Evolutionary conservation across 805 yeast species (phyloP), one percentile per base, ranked within the genome.

Genomic region (Wickerhamiella sorbophila): DNA sequence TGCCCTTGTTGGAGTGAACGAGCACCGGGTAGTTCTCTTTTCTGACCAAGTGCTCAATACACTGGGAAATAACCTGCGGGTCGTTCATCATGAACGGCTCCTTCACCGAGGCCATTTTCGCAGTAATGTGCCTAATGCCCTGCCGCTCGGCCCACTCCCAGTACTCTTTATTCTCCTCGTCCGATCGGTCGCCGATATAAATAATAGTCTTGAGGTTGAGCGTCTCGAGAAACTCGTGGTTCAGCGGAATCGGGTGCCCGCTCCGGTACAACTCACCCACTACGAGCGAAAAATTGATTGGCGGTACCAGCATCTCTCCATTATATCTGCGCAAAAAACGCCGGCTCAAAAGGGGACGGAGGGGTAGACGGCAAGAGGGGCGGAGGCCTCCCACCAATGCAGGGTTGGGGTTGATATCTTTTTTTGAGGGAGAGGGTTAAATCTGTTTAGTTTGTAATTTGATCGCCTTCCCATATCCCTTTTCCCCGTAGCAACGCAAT

Each of bases 1-100:
- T 91, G n/a, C 98, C 98, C 63, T 88, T 88, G 60, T 91, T 85
- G 3, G 95, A 85, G 58, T 91, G 97, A 10, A 88, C 72, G 43
- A 88, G 65, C 10, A 88, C 75, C 1, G 98, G 98, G 56, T 80
- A 84, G 57, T 86, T 86, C 12, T 76, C 74, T 18, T 53, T 34
- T 44, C 65, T 68, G 14, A 56, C 42, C 4, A 64, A 49, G 6
- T 59, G 41, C 31, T 51, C 47, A 37, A 64, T 47, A 3, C 65
- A 63, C 6, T 48, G 43, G 5, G 73, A 65, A 44, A 86, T 69
- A 2, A 78, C 71, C 4, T 65, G 65, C 3, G 77, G 72, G 48
- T 77, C 75, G 45, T 74, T 75, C 58, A 65, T 67, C 6, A 69
- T 63, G 55, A 78, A 77, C 2, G 86, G 83, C 53, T 83, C 93